Conservation (phyloP, 179 eudicot genomes). For the Beta corolliflora region DNA sequence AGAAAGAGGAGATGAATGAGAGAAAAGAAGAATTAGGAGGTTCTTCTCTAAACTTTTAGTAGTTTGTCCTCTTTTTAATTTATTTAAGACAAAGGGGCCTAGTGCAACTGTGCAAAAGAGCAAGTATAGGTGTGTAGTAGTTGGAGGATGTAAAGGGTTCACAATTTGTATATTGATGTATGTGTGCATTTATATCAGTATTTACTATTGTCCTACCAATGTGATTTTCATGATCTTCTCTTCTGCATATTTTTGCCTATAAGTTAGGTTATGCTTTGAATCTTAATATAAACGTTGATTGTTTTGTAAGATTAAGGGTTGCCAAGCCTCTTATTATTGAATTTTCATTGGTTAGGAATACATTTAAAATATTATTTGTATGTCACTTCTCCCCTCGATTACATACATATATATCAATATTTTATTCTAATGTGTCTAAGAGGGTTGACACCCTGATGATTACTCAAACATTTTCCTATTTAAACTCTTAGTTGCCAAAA, state of each 20-base stretch:
- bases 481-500: too few relatives aligned
- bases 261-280: neutral
- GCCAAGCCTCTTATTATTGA: too few relatives aligned
- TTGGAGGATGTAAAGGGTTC: conserved; percentile 22
- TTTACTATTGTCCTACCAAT: neutral
- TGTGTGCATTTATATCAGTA: conserved; percentile 7
- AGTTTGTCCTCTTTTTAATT: too few relatives aligned
- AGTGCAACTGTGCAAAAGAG: neutral
- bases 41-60: neutral
- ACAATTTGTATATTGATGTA: conserved; percentile 11
- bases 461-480: too few relatives aligned
- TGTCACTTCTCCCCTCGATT: too few relatives aligned
- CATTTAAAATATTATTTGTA: too few relatives aligned
- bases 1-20: neutral
- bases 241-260: neutral
- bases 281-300: neutral
- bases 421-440: too few relatives aligned
- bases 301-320: too few relatives aligned
- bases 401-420: too few relatives aligned
- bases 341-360: too few relatives aligned
- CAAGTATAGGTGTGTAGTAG: neutral
- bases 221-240: neutral
- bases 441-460: too few relatives aligned
- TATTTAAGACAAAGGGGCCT: neutral
- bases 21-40: neutral